Percentiles rank a stretch among this genome's conserved stretches.
These are phyloP conservation scores for Helotiales sp. DNA, from an alignment of 2,329 filamentous ascomycete genomes.

Conservation along the genomic window DNA sequence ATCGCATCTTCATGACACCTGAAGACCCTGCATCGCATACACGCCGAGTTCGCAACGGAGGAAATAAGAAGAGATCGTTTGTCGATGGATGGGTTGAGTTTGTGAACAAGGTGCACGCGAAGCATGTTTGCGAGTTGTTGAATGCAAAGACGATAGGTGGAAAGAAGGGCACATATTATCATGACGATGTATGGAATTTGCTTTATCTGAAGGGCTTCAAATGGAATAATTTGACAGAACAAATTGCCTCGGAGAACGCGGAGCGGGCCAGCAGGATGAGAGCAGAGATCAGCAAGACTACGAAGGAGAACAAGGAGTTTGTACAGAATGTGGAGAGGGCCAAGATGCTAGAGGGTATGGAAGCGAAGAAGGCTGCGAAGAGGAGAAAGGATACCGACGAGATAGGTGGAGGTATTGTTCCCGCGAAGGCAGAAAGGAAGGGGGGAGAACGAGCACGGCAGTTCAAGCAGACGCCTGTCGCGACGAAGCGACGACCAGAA, in stretches of 20 bases:
- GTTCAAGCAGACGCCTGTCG: conserved; percentile 71
- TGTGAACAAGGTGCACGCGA: conserved; percentile 74
- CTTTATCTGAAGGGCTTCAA: conserved; percentile 84
- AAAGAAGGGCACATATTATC: conserved; percentile 82
- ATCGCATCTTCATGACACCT: conserved; percentile 79
- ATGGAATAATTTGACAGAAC: conserved; percentile 75
- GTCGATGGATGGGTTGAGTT: conserved; percentile 91
- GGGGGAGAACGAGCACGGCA: conserved; percentile 51
- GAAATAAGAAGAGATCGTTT: conserved; percentile 83
- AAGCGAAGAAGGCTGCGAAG: conserved; percentile 60
- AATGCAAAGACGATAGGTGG: conserved; percentile 81
- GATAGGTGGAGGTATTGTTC: conserved; percentile 34
- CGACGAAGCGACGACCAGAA: conserved; percentile 52
- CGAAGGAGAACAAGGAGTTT: conserved; percentile 81
- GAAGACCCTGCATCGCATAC: conserved; percentile 72
- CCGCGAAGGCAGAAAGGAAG: conserved; percentile 38
- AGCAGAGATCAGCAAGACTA: conserved; percentile 76
- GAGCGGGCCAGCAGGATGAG: conserved; percentile 77
- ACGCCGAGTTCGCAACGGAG: conserved; percentile 71
- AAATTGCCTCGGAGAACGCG: conserved; percentile 81
- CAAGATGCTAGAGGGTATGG: conserved; percentile 79
- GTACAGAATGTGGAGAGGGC: conserved; percentile 78
- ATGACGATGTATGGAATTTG: conserved; percentile 86
- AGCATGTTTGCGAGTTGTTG: conserved; percentile 74
- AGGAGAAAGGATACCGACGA: conserved; percentile 45